These are phyloP conservation scores for Begonia peltatifolia DNA, from an alignment of 306 rosid species.

Conservation along the genomic window DNA sequence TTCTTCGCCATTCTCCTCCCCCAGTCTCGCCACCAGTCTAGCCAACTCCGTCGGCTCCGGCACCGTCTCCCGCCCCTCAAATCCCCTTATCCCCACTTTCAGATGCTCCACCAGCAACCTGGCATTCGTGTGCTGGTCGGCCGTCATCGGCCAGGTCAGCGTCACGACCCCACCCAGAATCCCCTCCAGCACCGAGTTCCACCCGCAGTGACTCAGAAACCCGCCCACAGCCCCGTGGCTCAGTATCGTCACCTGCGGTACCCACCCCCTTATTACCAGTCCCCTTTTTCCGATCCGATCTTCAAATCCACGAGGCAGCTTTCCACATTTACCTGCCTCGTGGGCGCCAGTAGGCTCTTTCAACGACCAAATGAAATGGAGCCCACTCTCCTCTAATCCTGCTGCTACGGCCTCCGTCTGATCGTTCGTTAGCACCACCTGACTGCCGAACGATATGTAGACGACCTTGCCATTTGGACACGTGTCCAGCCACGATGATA, in stretches of 20 bases:
- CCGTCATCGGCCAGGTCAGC: slow-evolving; percentile 2
- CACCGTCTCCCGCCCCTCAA: background rate
- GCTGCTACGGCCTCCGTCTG: slow-evolving; percentile 20
- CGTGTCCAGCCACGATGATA: slow-evolving; percentile 32
- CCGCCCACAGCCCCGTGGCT: slow-evolving; percentile 2
- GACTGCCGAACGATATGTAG: slow-evolving; percentile 41
- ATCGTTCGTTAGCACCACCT: slow-evolving; percentile 2
- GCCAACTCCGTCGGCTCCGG: background rate
- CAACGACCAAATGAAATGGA: slow-evolving; percentile 27
- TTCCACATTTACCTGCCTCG: background rate
- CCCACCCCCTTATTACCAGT: slow-evolving; percentile 6
- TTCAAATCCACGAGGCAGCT: slow-evolving; percentile 22
- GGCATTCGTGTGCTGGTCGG: background rate
- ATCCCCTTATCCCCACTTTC: background rate
- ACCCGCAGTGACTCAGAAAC: slow-evolving; percentile 6
- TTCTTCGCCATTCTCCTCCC: background rate
- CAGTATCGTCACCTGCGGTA: background rate
- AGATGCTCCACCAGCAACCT: slow-evolving; percentile 1
- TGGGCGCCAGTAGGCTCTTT: slow-evolving; percentile 9
- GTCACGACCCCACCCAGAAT: background rate
- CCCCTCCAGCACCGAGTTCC: slow-evolving; percentile 2
- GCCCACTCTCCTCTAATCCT: slow-evolving; percentile 31
- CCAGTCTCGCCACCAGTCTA: background rate
- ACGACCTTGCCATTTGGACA: slow-evolving; percentile 16
- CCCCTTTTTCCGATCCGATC: slow-evolving; percentile 2